These are phyloP conservation scores for Barnettozyma wickerhamii DNA, from an alignment of 805 yeast genomes.

Conservation along the genomic window DNA sequence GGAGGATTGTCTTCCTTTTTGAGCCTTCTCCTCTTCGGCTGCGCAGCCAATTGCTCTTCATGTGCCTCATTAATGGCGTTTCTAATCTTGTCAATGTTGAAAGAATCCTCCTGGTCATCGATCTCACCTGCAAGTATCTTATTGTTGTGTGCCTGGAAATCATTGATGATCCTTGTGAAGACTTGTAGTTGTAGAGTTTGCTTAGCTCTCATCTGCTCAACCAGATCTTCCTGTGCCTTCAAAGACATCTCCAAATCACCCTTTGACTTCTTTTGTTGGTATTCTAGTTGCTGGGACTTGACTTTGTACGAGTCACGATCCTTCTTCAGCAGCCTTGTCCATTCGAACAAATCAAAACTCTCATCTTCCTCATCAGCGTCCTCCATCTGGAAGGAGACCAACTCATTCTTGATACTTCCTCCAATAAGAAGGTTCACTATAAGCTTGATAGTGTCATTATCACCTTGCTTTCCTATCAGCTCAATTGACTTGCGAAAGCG, in stretches of 20 bases:
- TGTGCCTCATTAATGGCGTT: conserved; percentile 2
- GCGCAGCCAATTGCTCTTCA: neutral
- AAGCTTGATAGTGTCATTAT: neutral
- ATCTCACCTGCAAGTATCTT: conserved; percentile 17
- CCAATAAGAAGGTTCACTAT: conserved; percentile 7
- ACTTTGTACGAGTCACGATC: conserved; percentile 8
- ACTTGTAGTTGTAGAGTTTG: conserved; percentile 15
- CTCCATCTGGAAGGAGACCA: conserved; percentile 9
- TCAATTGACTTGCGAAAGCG: conserved; percentile 3
- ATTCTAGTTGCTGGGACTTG: neutral
- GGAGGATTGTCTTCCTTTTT: neutral
- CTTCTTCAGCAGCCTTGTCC: conserved; percentile 15
- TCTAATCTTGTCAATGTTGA: conserved; percentile 16
- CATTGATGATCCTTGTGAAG: conserved; percentile 19
- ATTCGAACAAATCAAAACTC: conserved; percentile 18
- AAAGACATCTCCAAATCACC: conserved; percentile 1
- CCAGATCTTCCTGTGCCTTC: conserved; percentile 12
- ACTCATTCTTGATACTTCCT: conserved; percentile 9
- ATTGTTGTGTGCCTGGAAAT: conserved; percentile 17
- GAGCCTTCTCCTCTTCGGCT: conserved; percentile 6
- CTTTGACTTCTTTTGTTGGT: neutral
- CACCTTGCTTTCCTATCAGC: conserved; percentile 2
- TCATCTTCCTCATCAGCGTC: conserved; percentile 7
- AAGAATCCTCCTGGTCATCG: conserved; percentile 15
- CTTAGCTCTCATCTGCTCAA: conserved; percentile 7